Conservation (phyloP, 1,284 basidiomycete genomes). For the Malassezia cuniculi region DNA sequence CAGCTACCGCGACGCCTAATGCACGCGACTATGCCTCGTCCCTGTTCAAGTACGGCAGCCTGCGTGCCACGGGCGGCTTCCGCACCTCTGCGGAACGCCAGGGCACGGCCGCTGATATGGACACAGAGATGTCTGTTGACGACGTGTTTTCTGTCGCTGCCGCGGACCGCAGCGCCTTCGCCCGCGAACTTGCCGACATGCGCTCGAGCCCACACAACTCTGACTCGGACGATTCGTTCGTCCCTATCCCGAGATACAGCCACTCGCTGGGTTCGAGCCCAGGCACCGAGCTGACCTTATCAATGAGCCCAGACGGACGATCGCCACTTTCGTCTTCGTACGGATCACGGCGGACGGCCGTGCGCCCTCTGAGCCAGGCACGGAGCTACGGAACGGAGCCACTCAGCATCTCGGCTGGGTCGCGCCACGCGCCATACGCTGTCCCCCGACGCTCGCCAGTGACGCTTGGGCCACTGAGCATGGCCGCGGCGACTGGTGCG, state of each 20-base stretch:
- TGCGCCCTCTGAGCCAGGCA: no score
- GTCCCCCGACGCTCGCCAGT: slow-evolving; percentile 10
- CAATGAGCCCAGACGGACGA: no score
- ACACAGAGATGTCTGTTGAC: slow-evolving; percentile 21
- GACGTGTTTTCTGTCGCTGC: slow-evolving; percentile 18
- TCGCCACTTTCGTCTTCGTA: no score
- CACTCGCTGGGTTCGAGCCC: slow-evolving; percentile 18
- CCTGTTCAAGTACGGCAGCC: no score
- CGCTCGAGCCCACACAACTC: slow-evolving; percentile 17
- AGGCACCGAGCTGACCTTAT: no score
- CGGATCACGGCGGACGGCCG: no score
- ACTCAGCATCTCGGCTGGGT: slow-evolving; percentile 1
- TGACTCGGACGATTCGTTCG: slow-evolving; percentile 9
- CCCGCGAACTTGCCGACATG: no score
- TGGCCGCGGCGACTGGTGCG: slow-evolving; percentile 22
- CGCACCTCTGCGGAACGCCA: slow-evolving; percentile 11
- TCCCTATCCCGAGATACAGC: slow-evolving; percentile 7
- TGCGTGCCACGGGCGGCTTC: no score
- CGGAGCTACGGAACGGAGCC: neutral
- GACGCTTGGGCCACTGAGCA: slow-evolving; percentile 2
- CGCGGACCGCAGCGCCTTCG: slow-evolving; percentile 14
- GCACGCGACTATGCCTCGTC: no score
- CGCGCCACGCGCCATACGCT: slow-evolving; percentile 10
- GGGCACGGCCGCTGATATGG: neutral
- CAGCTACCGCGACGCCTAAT: no score